Conservation (phyloP, 257 asterid species). For the Verbascum thapsus region DNA sequence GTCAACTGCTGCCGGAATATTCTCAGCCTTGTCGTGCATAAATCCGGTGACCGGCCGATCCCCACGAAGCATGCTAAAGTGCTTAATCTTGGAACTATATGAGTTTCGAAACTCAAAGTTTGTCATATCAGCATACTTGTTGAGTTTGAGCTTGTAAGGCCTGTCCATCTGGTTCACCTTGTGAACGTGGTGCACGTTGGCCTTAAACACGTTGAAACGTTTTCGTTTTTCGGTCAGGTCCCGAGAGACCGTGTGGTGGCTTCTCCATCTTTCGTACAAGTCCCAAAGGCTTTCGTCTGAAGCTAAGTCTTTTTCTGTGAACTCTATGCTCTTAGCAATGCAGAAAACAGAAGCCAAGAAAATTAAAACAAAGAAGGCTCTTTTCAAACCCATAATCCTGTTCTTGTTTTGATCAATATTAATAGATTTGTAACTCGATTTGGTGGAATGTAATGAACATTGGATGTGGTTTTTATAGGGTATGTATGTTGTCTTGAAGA, state of each 20-base stretch:
- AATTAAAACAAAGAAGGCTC: conserved; percentile 38
- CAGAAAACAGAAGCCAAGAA: conserved; percentile 38
- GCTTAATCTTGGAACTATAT: conserved; percentile 68
- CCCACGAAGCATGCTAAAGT: conserved; percentile 62
- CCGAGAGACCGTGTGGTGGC: conserved; percentile 72
- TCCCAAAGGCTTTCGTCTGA: conserved; percentile 83
- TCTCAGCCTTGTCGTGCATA: conserved; percentile 46
- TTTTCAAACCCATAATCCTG: conserved; percentile 39
- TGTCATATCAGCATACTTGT: conserved; percentile 77
- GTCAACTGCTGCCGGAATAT: conserved; percentile 67
- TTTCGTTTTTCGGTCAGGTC: conserved; percentile 59
- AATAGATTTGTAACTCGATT: background rate
- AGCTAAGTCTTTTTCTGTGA: conserved; percentile 71
- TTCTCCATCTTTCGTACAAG: conserved; percentile 78
- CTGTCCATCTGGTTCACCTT: conserved; percentile 65
- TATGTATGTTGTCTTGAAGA: conserved; percentile 17
- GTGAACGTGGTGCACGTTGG: conserved; percentile 69
- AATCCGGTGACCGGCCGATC: conserved; percentile 47
- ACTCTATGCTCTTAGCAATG: conserved; percentile 54
- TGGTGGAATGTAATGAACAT: background rate
- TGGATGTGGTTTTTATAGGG: conserved; percentile 29
- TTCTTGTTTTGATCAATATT: too few species aligned
- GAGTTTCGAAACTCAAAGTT: conserved; percentile 61
- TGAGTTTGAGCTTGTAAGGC: conserved; percentile 87
- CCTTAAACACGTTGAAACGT: conserved; percentile 86